Evolutionary conservation across 805 yeast species (phyloP).

Genomic region (Schizosaccharomyces octosporus): DNA sequence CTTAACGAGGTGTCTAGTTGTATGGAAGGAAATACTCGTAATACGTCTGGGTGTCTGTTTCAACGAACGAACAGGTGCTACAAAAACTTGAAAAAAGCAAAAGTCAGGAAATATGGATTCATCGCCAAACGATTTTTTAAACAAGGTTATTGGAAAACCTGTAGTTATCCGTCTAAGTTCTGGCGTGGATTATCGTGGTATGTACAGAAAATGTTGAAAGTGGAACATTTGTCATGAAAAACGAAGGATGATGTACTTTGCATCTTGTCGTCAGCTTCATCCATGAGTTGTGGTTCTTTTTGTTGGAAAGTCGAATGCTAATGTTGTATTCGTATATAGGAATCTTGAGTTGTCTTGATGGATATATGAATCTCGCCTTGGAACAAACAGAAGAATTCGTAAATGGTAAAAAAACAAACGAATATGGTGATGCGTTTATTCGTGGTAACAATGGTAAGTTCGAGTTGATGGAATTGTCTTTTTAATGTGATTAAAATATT

Average conservation of each 20-base stretch:
- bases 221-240: not conserved
- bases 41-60: not conserved
- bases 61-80: not conserved
- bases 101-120: not conserved
- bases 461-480: not conserved
- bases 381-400: conserved; percentile 49
- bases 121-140: conserved; percentile 23
- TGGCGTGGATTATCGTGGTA: conserved; percentile 63
- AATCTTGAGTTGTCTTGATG: conserved; percentile 67
- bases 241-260: not conserved
- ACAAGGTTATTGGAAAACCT: conserved; percentile 50
- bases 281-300: not conserved
- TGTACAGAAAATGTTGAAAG: conserved; percentile 5
- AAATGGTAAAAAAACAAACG: conserved; percentile 23
- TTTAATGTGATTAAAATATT: not conserved
- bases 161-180: conserved; percentile 69
- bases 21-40: too few species aligned
- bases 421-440: conserved; percentile 57
- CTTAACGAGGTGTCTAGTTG: too few species aligned
- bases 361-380: conserved; percentile 84
- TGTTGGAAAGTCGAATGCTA: not conserved
- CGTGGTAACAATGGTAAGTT: conserved; percentile 66
- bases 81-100: not conserved
- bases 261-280: not conserved
- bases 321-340: conserved; percentile 12